These are phyloP conservation scores for Xylariaceae sp. DNA, from an alignment of 2,329 filamentous ascomycete species.

Conservation along the genomic window DNA sequence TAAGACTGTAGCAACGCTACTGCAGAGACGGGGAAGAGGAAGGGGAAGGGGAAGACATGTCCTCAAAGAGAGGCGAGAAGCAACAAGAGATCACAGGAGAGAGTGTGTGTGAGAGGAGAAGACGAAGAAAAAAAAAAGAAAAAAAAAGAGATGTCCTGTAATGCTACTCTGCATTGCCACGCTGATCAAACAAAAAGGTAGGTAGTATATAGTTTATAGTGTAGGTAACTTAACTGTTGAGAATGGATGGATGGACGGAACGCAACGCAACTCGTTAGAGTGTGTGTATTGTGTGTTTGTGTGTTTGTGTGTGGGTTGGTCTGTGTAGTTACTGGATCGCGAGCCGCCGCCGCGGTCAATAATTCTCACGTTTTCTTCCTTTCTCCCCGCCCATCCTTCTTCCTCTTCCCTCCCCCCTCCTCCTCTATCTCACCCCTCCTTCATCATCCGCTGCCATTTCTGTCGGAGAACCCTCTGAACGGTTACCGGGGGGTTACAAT, in stretches of 20 bases:
- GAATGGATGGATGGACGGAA: neutral
- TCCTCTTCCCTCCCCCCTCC: neutral
- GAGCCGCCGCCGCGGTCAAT: neutral
- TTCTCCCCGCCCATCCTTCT: neutral
- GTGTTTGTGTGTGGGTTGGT: neutral
- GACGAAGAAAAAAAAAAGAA: neutral
- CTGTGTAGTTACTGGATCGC: conserved; percentile 1
- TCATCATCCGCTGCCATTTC: too few species aligned
- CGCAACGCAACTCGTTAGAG: too few species aligned
- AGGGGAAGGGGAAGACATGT: too few species aligned
- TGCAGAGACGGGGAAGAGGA: neutral
- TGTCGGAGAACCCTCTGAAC: too few species aligned
- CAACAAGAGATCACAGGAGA: neutral
- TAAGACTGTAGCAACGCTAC: conserved; percentile 5
- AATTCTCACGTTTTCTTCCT: neutral
- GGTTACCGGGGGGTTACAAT: too few species aligned
- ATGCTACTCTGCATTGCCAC: conserved; percentile 17
- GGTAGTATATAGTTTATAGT: neutral
- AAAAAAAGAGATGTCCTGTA: conserved; percentile 3
- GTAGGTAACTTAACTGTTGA: conserved; percentile 1
- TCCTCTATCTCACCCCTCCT: too few species aligned
- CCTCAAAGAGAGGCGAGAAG: too few species aligned
- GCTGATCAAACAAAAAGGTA: conserved; percentile 9
- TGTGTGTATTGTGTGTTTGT: too few species aligned
- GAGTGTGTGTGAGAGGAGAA: neutral